Evolutionary conservation across 2,329 filamentous ascomycete genomes (phyloP).

Genomic region (Phialophora verrucosa): DNA sequence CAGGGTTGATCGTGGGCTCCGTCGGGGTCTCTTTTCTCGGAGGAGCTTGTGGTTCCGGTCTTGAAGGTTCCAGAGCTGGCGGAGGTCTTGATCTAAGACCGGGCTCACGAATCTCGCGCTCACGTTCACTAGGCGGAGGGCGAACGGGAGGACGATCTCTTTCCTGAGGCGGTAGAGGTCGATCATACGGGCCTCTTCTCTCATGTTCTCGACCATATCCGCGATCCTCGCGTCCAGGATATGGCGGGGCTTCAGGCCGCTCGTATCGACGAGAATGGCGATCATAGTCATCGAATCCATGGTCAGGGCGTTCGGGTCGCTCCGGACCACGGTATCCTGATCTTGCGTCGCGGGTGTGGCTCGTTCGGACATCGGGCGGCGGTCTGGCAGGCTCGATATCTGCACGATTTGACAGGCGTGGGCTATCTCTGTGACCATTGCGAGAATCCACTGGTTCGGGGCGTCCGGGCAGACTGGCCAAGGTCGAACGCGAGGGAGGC

Average conservation of each 20-base stretch:
- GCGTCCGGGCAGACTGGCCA: conserved; percentile 46
- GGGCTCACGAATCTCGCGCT: conserved; percentile 40
- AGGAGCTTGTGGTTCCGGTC: conserved; percentile 26
- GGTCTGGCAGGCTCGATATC: conserved; percentile 26
- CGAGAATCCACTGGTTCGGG: conserved; percentile 43
- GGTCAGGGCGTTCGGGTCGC: conserved; percentile 40
- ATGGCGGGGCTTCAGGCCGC: conserved; percentile 42
- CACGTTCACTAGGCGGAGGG: conserved; percentile 38
- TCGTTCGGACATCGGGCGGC: conserved; percentile 45
- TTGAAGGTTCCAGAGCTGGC: conserved; percentile 22
- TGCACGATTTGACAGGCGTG: conserved; percentile 45
- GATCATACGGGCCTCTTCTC: conserved; percentile 31
- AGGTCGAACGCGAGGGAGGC: conserved; percentile 42
- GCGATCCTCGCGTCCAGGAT: conserved; percentile 35
- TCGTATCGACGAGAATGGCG: conserved; percentile 46
- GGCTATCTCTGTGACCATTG: conserved; percentile 46
- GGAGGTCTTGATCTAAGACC: conserved; percentile 33
- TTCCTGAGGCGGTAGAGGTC: conserved; percentile 24
- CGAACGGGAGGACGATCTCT: conserved; percentile 38
- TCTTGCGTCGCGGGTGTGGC: conserved; percentile 45
- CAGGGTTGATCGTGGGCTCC: conserved; percentile 39
- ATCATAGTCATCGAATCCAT: conserved; percentile 46
- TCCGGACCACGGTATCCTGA: conserved; percentile 42
- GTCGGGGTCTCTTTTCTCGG: conserved; percentile 37
- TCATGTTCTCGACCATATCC: conserved; percentile 36